These are phyloP conservation scores for Pseudogymnoascus sp. DNA, from an alignment of 2,329 filamentous ascomycete genomes.

Conservation along the genomic window DNA sequence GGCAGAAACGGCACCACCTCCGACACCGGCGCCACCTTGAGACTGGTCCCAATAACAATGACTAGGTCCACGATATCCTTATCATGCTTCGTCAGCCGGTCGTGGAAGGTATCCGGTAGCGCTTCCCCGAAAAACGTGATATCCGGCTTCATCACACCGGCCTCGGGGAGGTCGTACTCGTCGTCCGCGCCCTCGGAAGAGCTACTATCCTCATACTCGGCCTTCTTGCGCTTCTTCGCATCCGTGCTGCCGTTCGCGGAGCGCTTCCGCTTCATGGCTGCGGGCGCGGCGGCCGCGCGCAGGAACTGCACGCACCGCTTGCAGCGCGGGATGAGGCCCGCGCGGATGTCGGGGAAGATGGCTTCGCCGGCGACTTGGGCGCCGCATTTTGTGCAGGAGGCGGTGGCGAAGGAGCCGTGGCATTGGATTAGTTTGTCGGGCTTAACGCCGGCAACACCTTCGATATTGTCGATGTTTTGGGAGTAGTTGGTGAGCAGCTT, in stretches of 20 bases:
- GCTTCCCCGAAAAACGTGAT: constrained; percentile 97
- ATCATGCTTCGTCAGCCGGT: constrained; percentile 74
- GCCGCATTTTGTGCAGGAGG: constrained; percentile 76
- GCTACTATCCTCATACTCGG: constrained; percentile 18
- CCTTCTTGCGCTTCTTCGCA: constrained; percentile 25
- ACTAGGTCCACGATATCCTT: constrained; percentile 75
- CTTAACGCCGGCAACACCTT: constrained; percentile 74
- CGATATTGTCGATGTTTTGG: constrained; percentile 97
- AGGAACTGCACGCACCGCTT: constrained; percentile 56
- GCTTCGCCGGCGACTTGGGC: constrained; percentile 64
- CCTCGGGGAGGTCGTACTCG: constrained; percentile 55
- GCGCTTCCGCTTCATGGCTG: constrained; percentile 48
- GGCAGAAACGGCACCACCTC: constrained; percentile 80
- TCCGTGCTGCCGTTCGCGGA: constrained; percentile 44
- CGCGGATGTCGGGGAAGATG: constrained; percentile 73
- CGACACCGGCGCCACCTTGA: constrained; percentile 92
- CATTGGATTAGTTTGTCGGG: constrained; percentile 85
- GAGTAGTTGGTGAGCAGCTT: constrained; percentile 96
- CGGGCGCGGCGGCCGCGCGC: constrained; percentile 38
- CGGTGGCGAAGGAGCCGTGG: constrained; percentile 91
- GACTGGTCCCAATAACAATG: constrained; percentile 89
- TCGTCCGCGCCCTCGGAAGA: constrained; percentile 37
- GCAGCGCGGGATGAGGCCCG: constrained; percentile 70
- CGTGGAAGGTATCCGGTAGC: constrained; percentile 74
- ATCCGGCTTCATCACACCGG: constrained; percentile 89